Base-by-base conservation (phyloP, 495 filamentous ascomycete species). In the Copromyces sp. region DNA sequence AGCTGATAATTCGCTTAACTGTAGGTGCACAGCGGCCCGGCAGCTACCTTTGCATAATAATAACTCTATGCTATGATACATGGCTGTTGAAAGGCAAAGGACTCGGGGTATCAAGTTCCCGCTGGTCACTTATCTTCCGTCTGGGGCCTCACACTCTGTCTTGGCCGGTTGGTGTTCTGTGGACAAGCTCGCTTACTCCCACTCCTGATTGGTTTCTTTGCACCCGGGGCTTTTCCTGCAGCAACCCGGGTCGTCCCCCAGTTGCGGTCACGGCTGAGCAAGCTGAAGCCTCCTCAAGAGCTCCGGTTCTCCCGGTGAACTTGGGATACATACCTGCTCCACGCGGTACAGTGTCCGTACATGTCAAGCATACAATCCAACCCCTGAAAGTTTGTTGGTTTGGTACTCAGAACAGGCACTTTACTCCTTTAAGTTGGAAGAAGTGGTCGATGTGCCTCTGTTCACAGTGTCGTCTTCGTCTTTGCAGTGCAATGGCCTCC, bases 151-250 rank as follows among this genome's bases (percentile, higher is more conserved):
- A 37, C n/a, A 35, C 68, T 70, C 39, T 29, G 68, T 69, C 72
- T 20, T 41, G 32, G 40, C 39, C 68, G 40, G 39, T 11, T 73
- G 72, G 44, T 68, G 16, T 44, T 44, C 69, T n/a, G 42, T 44
- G 39, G 39, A 44, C 68, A 68, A 35, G 29, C 73, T 81, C 80
- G 80, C 80, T 81, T 81, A 80, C 45, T 20, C 32, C 32, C 9
- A 17, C 72, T 68, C 53, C 75, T 81, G 78, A 81, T 81, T 81
- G 77, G 80, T 70, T 65, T 65, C 53, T 61, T 35, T 70, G 37
- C 69, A 70, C 24, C 39, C 29, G 40, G 72, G 53, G 42, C 39
- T 45, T 44, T 59, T n/a, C 41, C 35, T 73, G 39, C 68, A 69
- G 39, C 29, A 65, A 65, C 29, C 53, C 53, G 29, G 53, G 14